Conservation (phyloP, 768 basidiomycete species). For the Suillus alpinus region DNA sequence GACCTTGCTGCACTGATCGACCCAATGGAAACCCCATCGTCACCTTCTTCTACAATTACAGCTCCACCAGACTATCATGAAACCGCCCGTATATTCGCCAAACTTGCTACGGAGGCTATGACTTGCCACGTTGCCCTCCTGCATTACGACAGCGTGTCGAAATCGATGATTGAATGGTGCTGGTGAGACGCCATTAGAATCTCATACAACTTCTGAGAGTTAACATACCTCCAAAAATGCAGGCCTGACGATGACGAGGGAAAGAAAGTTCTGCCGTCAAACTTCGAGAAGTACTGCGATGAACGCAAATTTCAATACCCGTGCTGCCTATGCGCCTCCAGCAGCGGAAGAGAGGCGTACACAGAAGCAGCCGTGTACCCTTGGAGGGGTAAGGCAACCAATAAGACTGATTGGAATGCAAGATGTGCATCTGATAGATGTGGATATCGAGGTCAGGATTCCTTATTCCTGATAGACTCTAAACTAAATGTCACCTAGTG, state of each 20-base stretch:
- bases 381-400: background rate
- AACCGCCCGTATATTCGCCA: background rate
- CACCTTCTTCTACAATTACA: background rate
- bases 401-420: background rate
- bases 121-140: background rate
- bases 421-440: background rate
- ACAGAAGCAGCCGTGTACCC: background rate
- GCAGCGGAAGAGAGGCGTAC: background rate
- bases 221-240: background rate
- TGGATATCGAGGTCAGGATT: background rate
- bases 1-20: background rate
- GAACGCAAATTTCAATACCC: background rate
- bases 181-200: background rate
- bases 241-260: background rate
- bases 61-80: background rate
- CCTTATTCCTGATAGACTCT: background rate
- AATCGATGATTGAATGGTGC: background rate
- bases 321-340: background rate
- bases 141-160: background rate
- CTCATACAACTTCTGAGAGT: fast-evolving
- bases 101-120: background rate
- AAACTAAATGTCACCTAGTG: background rate
- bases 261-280: background rate
- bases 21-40: background rate
- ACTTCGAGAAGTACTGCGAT: background rate